phyloP scores from a whole-genome alignment of 495 filamentous ascomycete genomes.

The Melanomma pulvis-pyrius region DNA sequence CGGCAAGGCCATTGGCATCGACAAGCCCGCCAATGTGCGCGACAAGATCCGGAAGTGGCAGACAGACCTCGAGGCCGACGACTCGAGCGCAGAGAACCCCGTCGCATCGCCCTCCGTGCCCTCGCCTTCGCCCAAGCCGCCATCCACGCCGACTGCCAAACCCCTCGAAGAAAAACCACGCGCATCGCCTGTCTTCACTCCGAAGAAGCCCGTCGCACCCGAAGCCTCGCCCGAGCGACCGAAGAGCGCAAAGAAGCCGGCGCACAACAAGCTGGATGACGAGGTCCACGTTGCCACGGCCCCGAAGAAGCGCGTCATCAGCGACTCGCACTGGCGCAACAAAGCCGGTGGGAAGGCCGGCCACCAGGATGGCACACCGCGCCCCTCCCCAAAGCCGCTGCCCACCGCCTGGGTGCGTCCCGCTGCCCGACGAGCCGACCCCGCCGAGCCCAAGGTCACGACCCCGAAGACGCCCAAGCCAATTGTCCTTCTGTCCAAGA shows the following conservation, averaged over 20 bases:
- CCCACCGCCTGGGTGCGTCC: conserved; percentile 39
- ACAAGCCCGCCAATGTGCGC: conserved; percentile 35
- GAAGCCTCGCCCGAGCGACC: conserved; percentile 24
- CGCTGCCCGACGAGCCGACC: conserved; percentile 11
- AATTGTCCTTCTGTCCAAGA: conserved; percentile 19
- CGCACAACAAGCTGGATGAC: conserved; percentile 38
- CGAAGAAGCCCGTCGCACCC: conserved; percentile 10
- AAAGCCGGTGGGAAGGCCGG: conserved; percentile 24
- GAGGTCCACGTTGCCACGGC: conserved; percentile 44
- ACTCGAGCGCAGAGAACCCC: conserved; percentile 29
- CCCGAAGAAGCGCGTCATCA: conserved; percentile 51
- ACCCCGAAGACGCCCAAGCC: conserved; percentile 15
- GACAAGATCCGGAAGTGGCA: conserved; percentile 44
- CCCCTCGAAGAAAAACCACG: conserved; percentile 14
- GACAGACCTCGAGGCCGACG: conserved; percentile 32
- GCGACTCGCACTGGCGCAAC: conserved; percentile 50
- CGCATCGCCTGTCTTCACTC: conserved; percentile 14
- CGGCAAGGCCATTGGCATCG: conserved; percentile 38
- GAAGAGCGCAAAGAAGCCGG: conserved; percentile 36
- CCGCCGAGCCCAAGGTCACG: conserved; percentile 17
- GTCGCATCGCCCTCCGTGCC: conserved; percentile 8
- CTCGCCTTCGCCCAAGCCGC: conserved; percentile 24
- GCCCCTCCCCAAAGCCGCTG: conserved; percentile 28
- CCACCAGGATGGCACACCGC: conserved; percentile 22
- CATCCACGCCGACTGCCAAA: conserved; percentile 4